phyloP scores from a whole-genome alignment of 2,329 filamentous ascomycete genomes.

The Triangularia verruculosa region DNA sequence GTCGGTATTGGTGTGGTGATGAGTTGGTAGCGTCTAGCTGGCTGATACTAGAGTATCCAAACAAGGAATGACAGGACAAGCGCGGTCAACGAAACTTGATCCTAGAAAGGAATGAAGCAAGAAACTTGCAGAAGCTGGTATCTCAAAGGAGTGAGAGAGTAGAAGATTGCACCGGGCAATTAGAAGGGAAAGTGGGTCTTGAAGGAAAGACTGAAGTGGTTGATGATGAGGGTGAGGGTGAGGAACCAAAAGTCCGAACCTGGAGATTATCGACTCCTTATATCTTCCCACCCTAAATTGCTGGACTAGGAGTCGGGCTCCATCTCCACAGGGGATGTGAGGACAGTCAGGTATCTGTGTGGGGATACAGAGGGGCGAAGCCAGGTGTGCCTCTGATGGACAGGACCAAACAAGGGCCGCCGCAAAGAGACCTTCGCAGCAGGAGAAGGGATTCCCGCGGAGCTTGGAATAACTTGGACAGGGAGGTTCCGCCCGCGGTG shows the following conservation, averaged over 20 bases:
- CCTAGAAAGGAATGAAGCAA: constrained; percentile 7
- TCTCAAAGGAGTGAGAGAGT: constrained; percentile 29
- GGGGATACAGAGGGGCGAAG: neutral
- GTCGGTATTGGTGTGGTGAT: constrained; percentile 25
- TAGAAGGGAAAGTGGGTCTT: constrained; percentile 33
- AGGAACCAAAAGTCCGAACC: constrained; percentile 22
- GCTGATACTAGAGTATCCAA: constrained; percentile 25
- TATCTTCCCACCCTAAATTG: constrained; percentile 3
- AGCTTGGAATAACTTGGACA: neutral
- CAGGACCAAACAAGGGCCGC: constrained; percentile 7
- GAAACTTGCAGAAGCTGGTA: constrained; percentile 18
- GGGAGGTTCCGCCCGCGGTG: neutral
- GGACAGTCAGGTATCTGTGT: neutral
- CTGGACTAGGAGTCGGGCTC: neutral
- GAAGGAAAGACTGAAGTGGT: constrained; percentile 27
- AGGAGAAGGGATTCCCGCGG: neutral
- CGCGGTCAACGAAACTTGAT: constrained; percentile 28
- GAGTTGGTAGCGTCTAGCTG: constrained; percentile 28
- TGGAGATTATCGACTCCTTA: constrained; percentile 14
- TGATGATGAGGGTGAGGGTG: constrained; percentile 27
- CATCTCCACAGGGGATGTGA: neutral
- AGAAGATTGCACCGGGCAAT: constrained; percentile 44
- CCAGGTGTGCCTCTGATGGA: constrained; percentile 4
- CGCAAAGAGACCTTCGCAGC: constrained; percentile 1
- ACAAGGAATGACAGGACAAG: constrained; percentile 24